Percentiles rank a stretch among this genome's conserved stretches.
These are phyloP conservation scores for Nicotiana knightiana DNA, from an alignment of 257 asterid species.

Conservation along the genomic window DNA sequence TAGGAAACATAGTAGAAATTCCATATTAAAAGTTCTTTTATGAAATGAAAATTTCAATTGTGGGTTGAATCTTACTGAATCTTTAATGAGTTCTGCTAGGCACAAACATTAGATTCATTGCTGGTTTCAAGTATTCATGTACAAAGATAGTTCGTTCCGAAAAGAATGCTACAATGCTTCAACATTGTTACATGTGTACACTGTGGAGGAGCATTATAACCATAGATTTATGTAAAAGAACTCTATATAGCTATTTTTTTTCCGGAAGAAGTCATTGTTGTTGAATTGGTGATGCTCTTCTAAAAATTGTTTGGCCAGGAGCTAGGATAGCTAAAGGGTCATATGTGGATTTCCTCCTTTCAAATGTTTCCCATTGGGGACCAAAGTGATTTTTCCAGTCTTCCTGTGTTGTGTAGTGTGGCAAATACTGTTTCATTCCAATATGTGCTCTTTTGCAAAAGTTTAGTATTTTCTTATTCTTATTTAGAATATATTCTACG, in stretches of 20 bases:
- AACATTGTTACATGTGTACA: conserved; percentile 4
- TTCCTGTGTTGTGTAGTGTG: conserved; percentile 58
- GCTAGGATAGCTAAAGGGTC: conserved; percentile 89
- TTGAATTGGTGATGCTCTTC: conserved; percentile 32
- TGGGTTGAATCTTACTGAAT: background rate
- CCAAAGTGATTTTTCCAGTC: conserved; percentile 95
- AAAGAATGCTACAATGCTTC: conserved; percentile 2
- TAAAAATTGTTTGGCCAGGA: conserved; percentile 86
- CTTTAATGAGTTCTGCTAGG: background rate
- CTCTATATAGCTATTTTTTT: conserved; percentile 10
- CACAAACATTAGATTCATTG: background rate
- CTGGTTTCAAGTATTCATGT: conserved; percentile 5
- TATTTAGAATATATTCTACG: conserved; percentile 46
- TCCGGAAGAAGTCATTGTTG: conserved; percentile 20
- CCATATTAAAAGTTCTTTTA: background rate
- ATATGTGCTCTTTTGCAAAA: conserved; percentile 43
- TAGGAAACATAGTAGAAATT: background rate
- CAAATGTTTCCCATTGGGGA: conserved; percentile 59
- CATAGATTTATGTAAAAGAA: background rate
- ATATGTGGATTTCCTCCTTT: conserved; percentile 53
- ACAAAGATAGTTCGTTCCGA: conserved; percentile 5
- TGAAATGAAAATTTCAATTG: background rate
- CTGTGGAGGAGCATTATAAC: background rate
- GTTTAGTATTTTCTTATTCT: conserved; percentile 48
- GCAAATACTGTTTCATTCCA: conserved; percentile 80